Conservation (phyloP, 2,329 filamentous ascomycete species). For the Boeremia lycopersici region DNA sequence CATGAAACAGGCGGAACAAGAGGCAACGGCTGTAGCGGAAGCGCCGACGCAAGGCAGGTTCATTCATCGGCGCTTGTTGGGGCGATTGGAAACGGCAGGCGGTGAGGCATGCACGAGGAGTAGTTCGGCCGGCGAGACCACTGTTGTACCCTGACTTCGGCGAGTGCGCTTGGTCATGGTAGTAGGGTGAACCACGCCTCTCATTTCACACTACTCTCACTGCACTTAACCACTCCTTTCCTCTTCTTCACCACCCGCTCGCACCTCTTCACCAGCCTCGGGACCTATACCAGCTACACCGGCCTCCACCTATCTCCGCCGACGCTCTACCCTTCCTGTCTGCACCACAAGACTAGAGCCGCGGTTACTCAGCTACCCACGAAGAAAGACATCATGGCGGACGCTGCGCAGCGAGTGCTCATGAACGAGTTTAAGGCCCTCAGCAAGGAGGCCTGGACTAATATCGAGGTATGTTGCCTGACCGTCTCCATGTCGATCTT, state of each 20-base stretch:
- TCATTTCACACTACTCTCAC: conserved; percentile 10
- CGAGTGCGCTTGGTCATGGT: conserved; percentile 29
- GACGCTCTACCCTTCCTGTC: conserved; percentile 14
- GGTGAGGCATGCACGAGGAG: conserved; percentile 26
- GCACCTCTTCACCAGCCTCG: conserved; percentile 12
- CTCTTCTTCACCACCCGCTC: conserved; percentile 13
- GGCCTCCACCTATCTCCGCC: not conserved
- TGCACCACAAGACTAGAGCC: conserved; percentile 18
- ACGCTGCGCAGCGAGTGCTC: conserved; percentile 74
- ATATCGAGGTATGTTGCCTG: conserved; percentile 71
- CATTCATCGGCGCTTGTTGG: conserved; percentile 11
- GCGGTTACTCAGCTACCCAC: not conserved
- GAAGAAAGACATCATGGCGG: conserved; percentile 31
- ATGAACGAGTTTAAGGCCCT: conserved; percentile 87
- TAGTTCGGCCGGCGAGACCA: conserved; percentile 21
- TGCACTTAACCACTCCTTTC: conserved; percentile 12
- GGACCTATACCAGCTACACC: not conserved
- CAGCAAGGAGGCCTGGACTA: conserved; percentile 89
- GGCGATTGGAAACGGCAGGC: conserved; percentile 16
- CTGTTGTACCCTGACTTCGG: conserved; percentile 22
- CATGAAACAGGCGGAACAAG: not conserved
- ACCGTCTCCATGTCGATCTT: not conserved
- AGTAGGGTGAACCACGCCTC: conserved; percentile 11
- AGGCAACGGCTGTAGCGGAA: conserved; percentile 12
- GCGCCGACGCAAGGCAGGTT: conserved; percentile 3